Evolutionary conservation across 148 eudicot genomes (phyloP), one percentile per base, ranked within the genome.

Genomic region (Dianthus caryophyllus): DNA sequence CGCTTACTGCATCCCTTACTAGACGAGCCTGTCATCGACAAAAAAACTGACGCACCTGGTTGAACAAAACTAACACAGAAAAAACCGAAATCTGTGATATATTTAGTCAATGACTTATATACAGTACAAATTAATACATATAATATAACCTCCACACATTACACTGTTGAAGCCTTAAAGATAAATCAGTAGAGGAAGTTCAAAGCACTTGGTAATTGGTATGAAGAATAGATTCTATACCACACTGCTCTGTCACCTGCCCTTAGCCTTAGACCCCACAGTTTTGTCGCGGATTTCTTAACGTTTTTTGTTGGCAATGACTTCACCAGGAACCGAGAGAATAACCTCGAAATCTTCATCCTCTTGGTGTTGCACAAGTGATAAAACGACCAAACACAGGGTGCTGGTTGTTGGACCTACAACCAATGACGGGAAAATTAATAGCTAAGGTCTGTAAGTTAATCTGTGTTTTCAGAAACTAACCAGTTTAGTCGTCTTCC

Each of bases 321-420:
- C 73, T 75, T 75, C 56, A 62, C 77, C 73, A 0, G 77, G 77
- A 25, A 69, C 46, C 22, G 77, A 69, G 17, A 75, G 69, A 18
- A 31, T 18, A 16, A 75, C 58, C 47, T 68, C 73, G 11, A 63
- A 18, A 75, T 61, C 58, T 44, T 75, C 73, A 38, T 62, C 64
- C 22, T 57, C 39, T 33, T 26, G 44, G 15, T 55, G 50, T 17
- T 36, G 64, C 9, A 64, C 21, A 31, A 75, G 49, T 51, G 63
- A 53, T 16, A 75, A 9, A 4, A 75, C 13, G 61, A 2, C 69
- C 61, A 38, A 75, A 69, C 14, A 68, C 41, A 74, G 77, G 68
- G 47, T 68, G 48, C 14, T 61, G 41, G 16, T 44, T 38, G 26
- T 25, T 53, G 13, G 64, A 61, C 20, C 73, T 74, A 5, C 73